phyloP scores from a whole-genome alignment of 768 basidiomycete species.

The Hygrophorus russula region DNA sequence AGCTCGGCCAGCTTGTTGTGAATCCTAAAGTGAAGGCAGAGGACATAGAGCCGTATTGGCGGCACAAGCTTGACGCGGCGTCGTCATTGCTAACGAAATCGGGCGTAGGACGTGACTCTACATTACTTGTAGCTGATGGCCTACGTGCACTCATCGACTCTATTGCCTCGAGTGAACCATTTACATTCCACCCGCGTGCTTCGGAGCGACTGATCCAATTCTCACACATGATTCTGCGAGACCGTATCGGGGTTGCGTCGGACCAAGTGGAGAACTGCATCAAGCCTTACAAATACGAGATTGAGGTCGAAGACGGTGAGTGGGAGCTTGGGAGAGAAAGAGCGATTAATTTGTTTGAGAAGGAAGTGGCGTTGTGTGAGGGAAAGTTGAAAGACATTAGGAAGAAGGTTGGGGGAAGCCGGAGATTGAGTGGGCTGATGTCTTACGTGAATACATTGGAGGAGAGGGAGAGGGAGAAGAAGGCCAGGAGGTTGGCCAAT shows the following conservation, averaged over 20 bases:
- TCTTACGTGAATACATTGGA: conserved; percentile 76
- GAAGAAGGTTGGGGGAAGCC: conserved; percentile 78
- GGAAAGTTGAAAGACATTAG: conserved; percentile 76
- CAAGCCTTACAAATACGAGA: conserved; percentile 98
- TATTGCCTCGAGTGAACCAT: conserved; percentile 82
- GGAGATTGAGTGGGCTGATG: conserved; percentile 68
- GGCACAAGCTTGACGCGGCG: conserved; percentile 92
- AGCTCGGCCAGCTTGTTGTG: conserved; percentile 59
- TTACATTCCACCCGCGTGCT: conserved; percentile 81
- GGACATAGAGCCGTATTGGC: conserved; percentile 86
- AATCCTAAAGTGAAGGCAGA: conserved; percentile 62
- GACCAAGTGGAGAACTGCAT: conserved; percentile 99
- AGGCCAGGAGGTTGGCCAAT: conserved; percentile 34
- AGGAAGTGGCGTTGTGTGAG: conserved; percentile 80
- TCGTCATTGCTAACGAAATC: conserved; percentile 90
- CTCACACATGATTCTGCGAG: conserved; percentile 85
- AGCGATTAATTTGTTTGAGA: conserved; percentile 71
- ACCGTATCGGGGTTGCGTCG: conserved; percentile 87
- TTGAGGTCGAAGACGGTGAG: conserved; percentile 87
- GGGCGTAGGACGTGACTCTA: conserved; percentile 90
- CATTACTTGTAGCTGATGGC: conserved; percentile 89
- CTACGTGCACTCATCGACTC: conserved; percentile 82
- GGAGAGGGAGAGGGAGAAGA: conserved; percentile 59
- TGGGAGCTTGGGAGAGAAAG: conserved; percentile 80
- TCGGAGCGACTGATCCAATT: conserved; percentile 87